Evolutionary conservation across 345 rosid genomes (phyloP).

Genomic region (Xanthoceras sorbifolium): DNA sequence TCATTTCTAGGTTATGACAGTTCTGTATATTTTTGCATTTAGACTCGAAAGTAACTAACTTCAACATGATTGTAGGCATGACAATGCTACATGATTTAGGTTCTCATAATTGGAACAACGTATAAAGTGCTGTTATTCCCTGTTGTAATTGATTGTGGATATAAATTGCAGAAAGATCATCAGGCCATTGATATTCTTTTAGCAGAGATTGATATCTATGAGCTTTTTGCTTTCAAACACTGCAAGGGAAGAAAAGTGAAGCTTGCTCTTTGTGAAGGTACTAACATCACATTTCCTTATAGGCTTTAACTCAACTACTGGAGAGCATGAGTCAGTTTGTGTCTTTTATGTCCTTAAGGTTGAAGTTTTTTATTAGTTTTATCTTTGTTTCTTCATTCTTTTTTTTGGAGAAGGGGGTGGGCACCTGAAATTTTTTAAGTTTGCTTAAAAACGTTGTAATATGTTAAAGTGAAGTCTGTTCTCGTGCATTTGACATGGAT

Average conservation of each 20-base stretch:
- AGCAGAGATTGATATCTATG: slow-evolving; percentile 97
- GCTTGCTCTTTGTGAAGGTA: slow-evolving; percentile 98
- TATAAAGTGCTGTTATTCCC: slow-evolving; percentile 9
- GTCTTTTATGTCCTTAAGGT: not conserved
- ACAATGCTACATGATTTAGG: not conserved
- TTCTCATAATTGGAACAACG: not conserved
- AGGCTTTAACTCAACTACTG: slow-evolving; percentile 9
- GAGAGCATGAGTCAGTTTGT: not conserved
- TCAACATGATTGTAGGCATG: not conserved
- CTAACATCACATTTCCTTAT: slow-evolving; percentile 10
- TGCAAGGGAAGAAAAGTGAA: slow-evolving; percentile 94
- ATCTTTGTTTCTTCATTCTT: not conserved
- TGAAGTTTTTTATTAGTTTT: not conserved
- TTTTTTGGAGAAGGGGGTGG: not conserved
- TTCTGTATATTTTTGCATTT: not conserved
- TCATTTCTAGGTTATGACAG: not conserved
- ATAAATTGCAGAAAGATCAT: slow-evolving; percentile 76
- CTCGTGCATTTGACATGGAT: not conserved
- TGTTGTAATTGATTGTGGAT: slow-evolving; percentile 15
- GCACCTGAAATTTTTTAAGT: not conserved
- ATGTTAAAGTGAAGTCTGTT: not conserved
- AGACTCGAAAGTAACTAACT: not conserved
- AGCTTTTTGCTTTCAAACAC: slow-evolving; percentile 97
- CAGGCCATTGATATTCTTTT: slow-evolving; percentile 98
- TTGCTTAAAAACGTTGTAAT: too few relatives aligned